These are phyloP conservation scores for Magnusiomyces sp. DNA, from an alignment of 1,139 yeast species.

Conservation along the genomic window DNA sequence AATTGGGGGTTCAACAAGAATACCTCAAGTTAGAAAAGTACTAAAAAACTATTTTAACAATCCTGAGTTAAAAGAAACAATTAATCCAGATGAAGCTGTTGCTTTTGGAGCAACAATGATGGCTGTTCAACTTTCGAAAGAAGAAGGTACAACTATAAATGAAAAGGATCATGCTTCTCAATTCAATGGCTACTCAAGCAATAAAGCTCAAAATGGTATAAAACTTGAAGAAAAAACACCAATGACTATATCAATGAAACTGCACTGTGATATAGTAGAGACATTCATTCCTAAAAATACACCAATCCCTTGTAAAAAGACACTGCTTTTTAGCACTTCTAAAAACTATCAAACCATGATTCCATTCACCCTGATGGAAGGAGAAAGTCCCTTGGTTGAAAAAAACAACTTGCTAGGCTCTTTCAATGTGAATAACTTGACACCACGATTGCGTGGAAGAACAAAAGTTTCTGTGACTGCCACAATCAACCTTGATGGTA, in stretches of 20 bases:
- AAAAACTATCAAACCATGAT: no score
- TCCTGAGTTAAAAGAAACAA: constrained; percentile 90
- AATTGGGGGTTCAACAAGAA: constrained; percentile 99
- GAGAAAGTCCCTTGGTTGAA: no score
- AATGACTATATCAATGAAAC: constrained; percentile 90
- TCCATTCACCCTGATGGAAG: no score
- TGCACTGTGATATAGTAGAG: no score
- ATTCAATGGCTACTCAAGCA: constrained; percentile 5
- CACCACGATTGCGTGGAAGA: no score
- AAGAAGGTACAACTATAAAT: no score
- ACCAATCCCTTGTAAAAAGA: constrained; percentile 94
- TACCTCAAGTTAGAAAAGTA: constrained; percentile 98
- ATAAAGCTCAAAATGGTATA: no score
- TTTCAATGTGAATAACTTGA: no score
- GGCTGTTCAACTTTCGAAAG: constrained; percentile 90
- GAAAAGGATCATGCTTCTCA: no score
- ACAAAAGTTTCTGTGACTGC: no score
- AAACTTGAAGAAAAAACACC: constrained; percentile 97
- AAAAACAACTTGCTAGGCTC: no score
- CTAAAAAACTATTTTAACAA: constrained; percentile 87
- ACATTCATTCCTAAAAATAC: constrained; percentile 98
- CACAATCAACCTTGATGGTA: no score
- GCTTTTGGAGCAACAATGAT: constrained; percentile 99
- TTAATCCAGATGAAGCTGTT: constrained; percentile 99
- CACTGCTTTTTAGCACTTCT: constrained; percentile 96